These are phyloP conservation scores for Podosphaera aphanis DNA, from an alignment of 2,329 filamentous ascomycete species.

Conservation along the genomic window DNA sequence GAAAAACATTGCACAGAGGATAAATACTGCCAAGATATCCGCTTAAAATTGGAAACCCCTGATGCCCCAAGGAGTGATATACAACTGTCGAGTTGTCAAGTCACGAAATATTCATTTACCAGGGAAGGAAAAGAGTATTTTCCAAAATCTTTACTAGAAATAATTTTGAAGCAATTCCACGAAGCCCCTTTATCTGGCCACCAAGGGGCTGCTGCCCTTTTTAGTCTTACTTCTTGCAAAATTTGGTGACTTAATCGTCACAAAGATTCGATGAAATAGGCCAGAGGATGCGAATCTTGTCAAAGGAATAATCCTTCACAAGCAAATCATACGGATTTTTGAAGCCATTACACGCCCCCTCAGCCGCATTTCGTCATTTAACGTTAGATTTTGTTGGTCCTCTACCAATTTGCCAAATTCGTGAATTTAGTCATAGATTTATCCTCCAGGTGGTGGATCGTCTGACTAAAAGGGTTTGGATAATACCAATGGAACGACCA, in stretches of 20 bases:
- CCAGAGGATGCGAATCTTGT: not conserved
- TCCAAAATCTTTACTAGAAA: not conserved
- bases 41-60: not conserved
- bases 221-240: not conserved
- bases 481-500: not conserved
- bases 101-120: not conserved
- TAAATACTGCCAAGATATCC: not conserved
- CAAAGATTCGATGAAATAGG: not conserved
- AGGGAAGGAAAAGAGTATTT: not conserved
- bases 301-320: not conserved
- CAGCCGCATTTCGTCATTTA: not conserved
- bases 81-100: not conserved
- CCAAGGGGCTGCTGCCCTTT: not conserved
- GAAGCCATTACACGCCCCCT: not conserved
- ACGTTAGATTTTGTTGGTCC: not conserved
- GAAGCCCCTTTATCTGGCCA: not conserved
- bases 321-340: not conserved
- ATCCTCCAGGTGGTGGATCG: not conserved
- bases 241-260: not conserved
- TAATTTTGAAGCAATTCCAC: not conserved
- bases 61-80: too few species aligned
- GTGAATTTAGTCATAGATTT: not conserved
- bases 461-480: conserved; percentile 1
- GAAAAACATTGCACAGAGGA: too few species aligned
- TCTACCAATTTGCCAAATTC: not conserved